These are phyloP conservation scores for Calonectria fujianensis DNA, from an alignment of 2,329 filamentous ascomycete species.

Conservation along the genomic window DNA sequence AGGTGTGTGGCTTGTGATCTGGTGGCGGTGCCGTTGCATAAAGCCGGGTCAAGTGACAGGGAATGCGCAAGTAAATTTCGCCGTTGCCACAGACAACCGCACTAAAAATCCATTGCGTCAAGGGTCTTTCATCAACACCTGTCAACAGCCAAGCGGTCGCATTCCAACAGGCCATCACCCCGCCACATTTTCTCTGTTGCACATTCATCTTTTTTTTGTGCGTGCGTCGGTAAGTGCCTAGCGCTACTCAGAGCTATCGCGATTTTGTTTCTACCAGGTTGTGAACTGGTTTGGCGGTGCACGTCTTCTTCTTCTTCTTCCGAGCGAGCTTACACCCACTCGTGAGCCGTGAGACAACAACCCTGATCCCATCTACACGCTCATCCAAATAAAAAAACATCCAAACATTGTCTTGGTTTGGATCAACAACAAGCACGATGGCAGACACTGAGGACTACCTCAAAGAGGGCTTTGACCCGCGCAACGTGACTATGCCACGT, in stretches of 20 bases:
- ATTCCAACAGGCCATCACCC: conserved; percentile 50
- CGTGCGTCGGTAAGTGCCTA: conserved; percentile 19
- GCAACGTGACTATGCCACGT: conserved; percentile 88
- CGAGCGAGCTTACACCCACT: conserved; percentile 33
- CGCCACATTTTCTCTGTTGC: conserved; percentile 42
- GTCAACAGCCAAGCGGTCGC: conserved; percentile 44
- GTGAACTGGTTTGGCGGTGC: conserved; percentile 24
- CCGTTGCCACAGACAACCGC: conserved; percentile 65
- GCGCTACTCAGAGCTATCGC: conserved; percentile 18
- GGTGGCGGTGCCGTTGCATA: conserved; percentile 44
- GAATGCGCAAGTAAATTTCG: conserved; percentile 41
- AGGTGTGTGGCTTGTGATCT: neutral
- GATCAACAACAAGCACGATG: conserved; percentile 64
- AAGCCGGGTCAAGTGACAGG: conserved; percentile 50
- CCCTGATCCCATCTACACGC: conserved; percentile 41
- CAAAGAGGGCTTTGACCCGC: conserved; percentile 89
- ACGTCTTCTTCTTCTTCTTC: conserved; percentile 48
- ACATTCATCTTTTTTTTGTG: conserved; percentile 33
- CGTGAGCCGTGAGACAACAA: conserved; percentile 44
- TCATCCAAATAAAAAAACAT: conserved; percentile 24
- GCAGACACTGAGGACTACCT: conserved; percentile 88
- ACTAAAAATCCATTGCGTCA: conserved; percentile 58
- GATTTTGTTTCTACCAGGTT: neutral
- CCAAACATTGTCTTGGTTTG: conserved; percentile 31
- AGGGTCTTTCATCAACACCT: conserved; percentile 56